Evolutionary conservation across 1,284 basidiomycete genomes (phyloP).

Genomic region (Cryptococcus sp.): DNA sequence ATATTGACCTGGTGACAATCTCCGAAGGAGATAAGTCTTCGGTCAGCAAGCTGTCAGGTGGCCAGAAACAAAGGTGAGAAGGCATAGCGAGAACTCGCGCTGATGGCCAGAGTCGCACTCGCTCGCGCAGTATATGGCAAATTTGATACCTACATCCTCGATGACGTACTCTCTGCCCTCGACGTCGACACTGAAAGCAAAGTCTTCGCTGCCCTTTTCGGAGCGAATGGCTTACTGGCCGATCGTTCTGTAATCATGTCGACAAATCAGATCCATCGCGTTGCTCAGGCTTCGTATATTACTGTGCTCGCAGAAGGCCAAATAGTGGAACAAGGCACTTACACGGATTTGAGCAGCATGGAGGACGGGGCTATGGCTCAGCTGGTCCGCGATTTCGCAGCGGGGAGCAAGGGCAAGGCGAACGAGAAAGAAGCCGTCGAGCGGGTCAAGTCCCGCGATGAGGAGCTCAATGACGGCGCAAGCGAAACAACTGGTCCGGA

Average conservation of each 20-base stretch:
- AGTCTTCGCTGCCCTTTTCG: conserved; percentile 22
- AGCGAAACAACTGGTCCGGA: conserved; percentile 4
- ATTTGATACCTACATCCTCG: conserved; percentile 68
- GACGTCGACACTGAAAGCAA: conserved; percentile 59
- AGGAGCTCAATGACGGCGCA: neutral
- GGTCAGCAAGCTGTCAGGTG: conserved; percentile 57
- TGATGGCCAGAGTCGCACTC: conserved; percentile 22
- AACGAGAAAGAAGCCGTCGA: conserved; percentile 7
- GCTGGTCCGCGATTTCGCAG: conserved; percentile 14
- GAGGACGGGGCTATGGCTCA: conserved; percentile 8
- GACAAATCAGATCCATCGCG: conserved; percentile 26
- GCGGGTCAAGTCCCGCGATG: neutral
- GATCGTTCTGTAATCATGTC: conserved; percentile 19
- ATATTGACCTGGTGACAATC: conserved; percentile 67
- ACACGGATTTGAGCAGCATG: conserved; percentile 2
- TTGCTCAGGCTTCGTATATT: conserved; percentile 15
- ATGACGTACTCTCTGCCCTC: conserved; percentile 80
- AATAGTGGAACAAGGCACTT: conserved; percentile 20
- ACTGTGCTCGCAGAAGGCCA: conserved; percentile 13
- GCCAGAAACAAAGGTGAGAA: conserved; percentile 70
- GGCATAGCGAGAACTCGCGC: neutral
- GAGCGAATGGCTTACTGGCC: conserved; percentile 10
- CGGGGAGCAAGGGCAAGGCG: conserved; percentile 9
- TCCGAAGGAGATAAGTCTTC: conserved; percentile 65
- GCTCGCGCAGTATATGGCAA: conserved; percentile 55